Conservation (phyloP, 805 yeast species). For the Komagataella mondaviorum region DNA sequence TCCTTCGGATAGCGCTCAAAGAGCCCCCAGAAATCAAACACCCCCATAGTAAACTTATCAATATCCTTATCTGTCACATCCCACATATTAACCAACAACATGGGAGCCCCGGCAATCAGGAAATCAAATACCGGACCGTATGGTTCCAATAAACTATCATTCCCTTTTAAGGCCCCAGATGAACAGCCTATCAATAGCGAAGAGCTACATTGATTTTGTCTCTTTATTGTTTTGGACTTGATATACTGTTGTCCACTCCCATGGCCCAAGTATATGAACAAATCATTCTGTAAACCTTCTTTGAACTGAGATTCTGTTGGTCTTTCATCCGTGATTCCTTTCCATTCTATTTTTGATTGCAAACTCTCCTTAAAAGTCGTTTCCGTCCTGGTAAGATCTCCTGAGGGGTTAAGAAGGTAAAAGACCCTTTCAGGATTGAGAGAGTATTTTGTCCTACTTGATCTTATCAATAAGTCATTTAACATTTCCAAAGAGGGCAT, state of each 20-base stretch:
- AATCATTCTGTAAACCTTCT: constrained; percentile 23
- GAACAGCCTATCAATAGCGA: constrained; percentile 78
- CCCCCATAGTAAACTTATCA: constrained; percentile 54
- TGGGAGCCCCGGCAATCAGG: constrained; percentile 68
- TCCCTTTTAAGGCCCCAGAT: constrained; percentile 51
- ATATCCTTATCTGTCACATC: constrained; percentile 95
- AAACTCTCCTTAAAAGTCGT: constrained; percentile 34
- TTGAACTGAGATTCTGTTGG: constrained; percentile 48
- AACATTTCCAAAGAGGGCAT: constrained; percentile 53
- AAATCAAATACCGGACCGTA: constrained; percentile 69
- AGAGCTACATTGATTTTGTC: constrained; percentile 34
- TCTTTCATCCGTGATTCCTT: constrained; percentile 34
- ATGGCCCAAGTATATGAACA: constrained; percentile 81
- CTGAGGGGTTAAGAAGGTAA: constrained; percentile 71
- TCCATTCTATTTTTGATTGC: constrained; percentile 24
- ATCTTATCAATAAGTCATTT: constrained; percentile 16
- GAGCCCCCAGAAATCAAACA: constrained; percentile 60
- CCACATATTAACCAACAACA: constrained; percentile 83
- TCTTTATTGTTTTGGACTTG: constrained; percentile 37
- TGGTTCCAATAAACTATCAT: constrained; percentile 48
- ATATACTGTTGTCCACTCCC: constrained; percentile 92
- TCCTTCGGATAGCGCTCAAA: constrained; percentile 13
- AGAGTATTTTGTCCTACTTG: constrained; percentile 6
- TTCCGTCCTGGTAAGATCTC: constrained; percentile 63
- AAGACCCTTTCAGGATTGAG: constrained; percentile 21